phyloP scores from a whole-genome alignment of 305 asterid genomes.

The Stenogyne calaminthoides region DNA sequence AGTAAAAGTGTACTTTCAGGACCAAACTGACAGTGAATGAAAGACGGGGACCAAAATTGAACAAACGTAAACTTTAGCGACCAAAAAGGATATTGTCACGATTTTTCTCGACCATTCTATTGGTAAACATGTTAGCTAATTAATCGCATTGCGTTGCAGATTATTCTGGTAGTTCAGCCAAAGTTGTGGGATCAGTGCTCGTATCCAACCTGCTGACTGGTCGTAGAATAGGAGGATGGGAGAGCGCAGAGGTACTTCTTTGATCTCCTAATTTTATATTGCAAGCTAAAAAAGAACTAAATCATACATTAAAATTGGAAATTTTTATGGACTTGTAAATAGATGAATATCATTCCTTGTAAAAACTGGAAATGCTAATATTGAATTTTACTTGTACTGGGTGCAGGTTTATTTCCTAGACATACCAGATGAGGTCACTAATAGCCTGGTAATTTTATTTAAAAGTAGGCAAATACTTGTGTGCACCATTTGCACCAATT shows the following conservation, averaged over 20 bases:
- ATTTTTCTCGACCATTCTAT: conserved; percentile 1
- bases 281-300: too few relatives aligned
- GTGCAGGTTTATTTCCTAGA: conserved; percentile 86
- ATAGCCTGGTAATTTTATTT: conserved; percentile 63
- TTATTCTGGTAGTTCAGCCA: conserved; percentile 71
- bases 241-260: conserved; percentile 62
- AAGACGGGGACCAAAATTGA: too few relatives aligned
- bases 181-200: conserved; percentile 77
- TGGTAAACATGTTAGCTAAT: too few relatives aligned
- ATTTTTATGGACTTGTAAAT: background rate
- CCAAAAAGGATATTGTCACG: too few relatives aligned
- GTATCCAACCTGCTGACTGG: conserved; percentile 76
- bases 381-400: background rate
- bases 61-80: too few relatives aligned
- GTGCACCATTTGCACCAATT: too few relatives aligned
- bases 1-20: too few relatives aligned
- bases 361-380: conserved; percentile 19
- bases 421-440: conserved; percentile 77
- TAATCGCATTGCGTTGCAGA: conserved; percentile 42
- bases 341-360: background rate
- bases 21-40: too few relatives aligned
- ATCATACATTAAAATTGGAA: too few relatives aligned
- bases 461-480: too few relatives aligned
- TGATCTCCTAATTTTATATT: too few relatives aligned
- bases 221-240: conserved; percentile 75